Percentiles rank a stretch among this genome's conserved stretches.
Evolutionary conservation across 2,329 filamentous ascomycete genomes (phyloP).

Genomic region (Tolypocladium capitatum): DNA sequence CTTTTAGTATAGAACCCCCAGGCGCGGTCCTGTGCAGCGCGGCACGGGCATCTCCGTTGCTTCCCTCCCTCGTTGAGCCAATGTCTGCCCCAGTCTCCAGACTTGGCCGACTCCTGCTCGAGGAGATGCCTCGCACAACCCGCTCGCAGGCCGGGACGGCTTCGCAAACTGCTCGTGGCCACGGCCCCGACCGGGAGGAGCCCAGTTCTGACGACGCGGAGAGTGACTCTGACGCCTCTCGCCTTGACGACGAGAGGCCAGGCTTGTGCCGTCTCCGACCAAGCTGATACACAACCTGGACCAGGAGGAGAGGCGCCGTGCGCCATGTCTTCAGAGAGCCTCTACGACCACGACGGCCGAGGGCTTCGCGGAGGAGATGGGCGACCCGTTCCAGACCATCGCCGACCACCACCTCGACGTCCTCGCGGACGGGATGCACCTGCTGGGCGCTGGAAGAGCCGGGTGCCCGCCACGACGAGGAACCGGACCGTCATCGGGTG

Average conservation of each 20-base stretch:
- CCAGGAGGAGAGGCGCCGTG: constrained; percentile 23
- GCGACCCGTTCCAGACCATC: constrained; percentile 34
- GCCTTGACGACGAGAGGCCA: constrained; percentile 20
- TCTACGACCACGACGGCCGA: constrained; percentile 29
- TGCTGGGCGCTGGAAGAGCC: constrained; percentile 28
- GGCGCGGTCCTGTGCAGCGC: background rate
- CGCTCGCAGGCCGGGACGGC: constrained; percentile 6
- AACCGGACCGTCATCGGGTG: constrained; percentile 24
- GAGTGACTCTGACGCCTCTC: constrained; percentile 16
- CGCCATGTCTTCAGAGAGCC: constrained; percentile 33
- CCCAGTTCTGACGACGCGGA: constrained; percentile 16
- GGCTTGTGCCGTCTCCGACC: constrained; percentile 23
- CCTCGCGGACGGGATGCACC: constrained; percentile 36
- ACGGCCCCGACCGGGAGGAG: constrained; percentile 7
- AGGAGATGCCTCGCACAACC: constrained; percentile 15
- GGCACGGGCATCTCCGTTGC: background rate
- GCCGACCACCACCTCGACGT: constrained; percentile 37
- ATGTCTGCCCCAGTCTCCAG: constrained; percentile 14
- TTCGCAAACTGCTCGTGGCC: constrained; percentile 2
- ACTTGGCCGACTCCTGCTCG: constrained; percentile 16
- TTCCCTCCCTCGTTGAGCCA: constrained; percentile 1
- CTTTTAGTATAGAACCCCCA: background rate
- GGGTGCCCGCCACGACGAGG: constrained; percentile 15
- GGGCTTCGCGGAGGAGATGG: constrained; percentile 32
- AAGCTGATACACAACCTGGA: constrained; percentile 27